A percentile compares a stretch with the other conserved stretches of the same genome.
Conservation (phyloP, 75 land plant species). For the Larix kaempferi region DNA sequence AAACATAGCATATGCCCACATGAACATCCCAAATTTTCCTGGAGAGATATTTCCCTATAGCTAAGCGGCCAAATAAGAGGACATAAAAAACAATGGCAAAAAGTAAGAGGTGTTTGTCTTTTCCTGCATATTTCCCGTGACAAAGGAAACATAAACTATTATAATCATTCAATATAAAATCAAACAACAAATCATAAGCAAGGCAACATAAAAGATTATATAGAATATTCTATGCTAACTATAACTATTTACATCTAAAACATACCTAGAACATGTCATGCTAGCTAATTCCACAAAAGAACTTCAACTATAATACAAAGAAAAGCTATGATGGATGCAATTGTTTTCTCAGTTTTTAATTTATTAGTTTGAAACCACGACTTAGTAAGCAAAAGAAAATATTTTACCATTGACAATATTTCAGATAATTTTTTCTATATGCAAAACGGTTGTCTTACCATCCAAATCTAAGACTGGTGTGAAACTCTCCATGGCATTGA, state of each 20-base stretch:
- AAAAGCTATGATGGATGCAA: not conserved
- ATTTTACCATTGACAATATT: not conserved
- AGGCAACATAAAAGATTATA: not conserved
- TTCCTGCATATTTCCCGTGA: not conserved
- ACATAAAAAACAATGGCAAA: not conserved
- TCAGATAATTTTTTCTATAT: not conserved
- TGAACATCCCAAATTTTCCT: too few species aligned
- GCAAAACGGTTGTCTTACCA: constrained; percentile 48
- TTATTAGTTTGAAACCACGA: not conserved
- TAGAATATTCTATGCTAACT: not conserved
- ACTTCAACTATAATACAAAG: not conserved
- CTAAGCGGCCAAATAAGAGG: too few species aligned
- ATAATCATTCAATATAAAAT: not conserved
- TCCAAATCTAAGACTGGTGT: constrained; percentile 86
- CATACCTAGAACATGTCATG: not conserved
- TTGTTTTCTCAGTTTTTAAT: not conserved
- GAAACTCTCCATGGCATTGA: too few species aligned
- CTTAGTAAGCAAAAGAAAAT: not conserved
- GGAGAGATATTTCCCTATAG: too few species aligned
- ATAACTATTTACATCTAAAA: not conserved
- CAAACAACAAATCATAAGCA: not conserved
- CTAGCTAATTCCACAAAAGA: not conserved
- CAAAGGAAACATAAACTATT: not conserved
- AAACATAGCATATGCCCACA: too few species aligned
- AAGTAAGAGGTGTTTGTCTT: not conserved